Evolutionary conservation across 805 yeast species (phyloP).

Genomic region (Saturnispora gosingensis): DNA sequence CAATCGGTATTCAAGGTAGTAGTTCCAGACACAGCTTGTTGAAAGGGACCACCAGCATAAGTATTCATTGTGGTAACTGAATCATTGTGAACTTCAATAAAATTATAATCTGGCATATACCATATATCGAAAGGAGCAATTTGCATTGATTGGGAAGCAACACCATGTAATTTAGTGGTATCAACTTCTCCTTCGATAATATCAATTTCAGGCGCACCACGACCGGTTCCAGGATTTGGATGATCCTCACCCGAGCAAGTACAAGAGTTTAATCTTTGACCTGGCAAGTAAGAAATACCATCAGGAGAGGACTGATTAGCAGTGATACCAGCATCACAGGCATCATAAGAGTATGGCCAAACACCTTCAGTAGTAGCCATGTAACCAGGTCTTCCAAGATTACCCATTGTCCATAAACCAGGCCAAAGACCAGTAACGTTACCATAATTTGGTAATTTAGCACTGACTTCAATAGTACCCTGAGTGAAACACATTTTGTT

Average conservation of each 20-base stretch:
- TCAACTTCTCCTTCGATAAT: constrained; percentile 76
- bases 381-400: constrained; percentile 86
- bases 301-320: constrained; percentile 87
- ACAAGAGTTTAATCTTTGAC: constrained; percentile 70
- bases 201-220: constrained; percentile 97
- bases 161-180: constrained; percentile 42
- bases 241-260: constrained; percentile 79
- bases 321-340: constrained; percentile 91
- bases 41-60: constrained; percentile 88
- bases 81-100: constrained; percentile 59
- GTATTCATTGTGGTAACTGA: constrained; percentile 74
- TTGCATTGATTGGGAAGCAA: constrained; percentile 88
- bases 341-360: constrained; percentile 87
- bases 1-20: constrained; percentile 73
- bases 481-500: constrained; percentile 83
- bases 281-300: constrained; percentile 80
- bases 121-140: constrained; percentile 91
- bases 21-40: constrained; percentile 82
- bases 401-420: constrained; percentile 92
- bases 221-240: constrained; percentile 79
- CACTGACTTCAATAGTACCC: constrained; percentile 70
- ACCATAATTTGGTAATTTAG: constrained; percentile 72
- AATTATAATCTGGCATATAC: constrained; percentile 86
- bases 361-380: constrained; percentile 82
- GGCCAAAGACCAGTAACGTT: constrained; percentile 86